Conservation (phyloP, 2,329 filamentous ascomycete species). For the Rosellinia necatrix region DNA sequence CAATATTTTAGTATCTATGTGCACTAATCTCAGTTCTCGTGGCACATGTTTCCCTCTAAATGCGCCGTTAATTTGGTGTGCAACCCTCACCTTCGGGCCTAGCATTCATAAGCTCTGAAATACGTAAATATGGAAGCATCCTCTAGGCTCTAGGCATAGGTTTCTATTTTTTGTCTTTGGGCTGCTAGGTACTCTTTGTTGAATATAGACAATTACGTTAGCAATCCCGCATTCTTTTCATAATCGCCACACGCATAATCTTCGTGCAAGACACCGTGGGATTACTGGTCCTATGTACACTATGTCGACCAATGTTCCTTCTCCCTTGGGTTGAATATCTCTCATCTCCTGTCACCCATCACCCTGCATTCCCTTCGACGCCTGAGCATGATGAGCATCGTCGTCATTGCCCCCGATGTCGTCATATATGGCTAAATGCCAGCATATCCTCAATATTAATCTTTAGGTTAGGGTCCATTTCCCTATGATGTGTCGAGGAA, state of each 20-base stretch:
- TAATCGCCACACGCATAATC: not conserved
- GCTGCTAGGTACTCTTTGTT: slow-evolving; percentile 22
- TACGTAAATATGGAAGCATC: too few relatives aligned
- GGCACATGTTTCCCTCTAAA: too few relatives aligned
- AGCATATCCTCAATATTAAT: not conserved
- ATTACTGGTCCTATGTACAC: slow-evolving; percentile 27
- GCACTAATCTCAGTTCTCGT: too few relatives aligned
- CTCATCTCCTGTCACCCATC: not conserved
- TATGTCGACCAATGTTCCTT: not conserved
- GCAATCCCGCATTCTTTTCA: slow-evolving; percentile 16
- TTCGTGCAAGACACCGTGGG: slow-evolving; percentile 15
- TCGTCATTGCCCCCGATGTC: slow-evolving; percentile 9
- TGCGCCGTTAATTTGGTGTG: too few relatives aligned
- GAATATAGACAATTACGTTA: slow-evolving; percentile 33
- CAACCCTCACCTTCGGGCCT: too few relatives aligned
- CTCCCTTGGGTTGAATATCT: slow-evolving; percentile 16
- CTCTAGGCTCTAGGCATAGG: too few relatives aligned
- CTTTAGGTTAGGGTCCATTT: slow-evolving; percentile 4
- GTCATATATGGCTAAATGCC: not conserved
- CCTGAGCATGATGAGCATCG: not conserved
- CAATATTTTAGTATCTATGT: too few relatives aligned
- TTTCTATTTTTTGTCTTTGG: too few relatives aligned
- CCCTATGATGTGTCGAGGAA: slow-evolving; percentile 1
- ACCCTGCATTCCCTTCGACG: not conserved
- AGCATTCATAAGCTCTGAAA: too few relatives aligned